phyloP scores from a whole-genome alignment of 805 yeast genomes.

The Saturnispora silvae region DNA sequence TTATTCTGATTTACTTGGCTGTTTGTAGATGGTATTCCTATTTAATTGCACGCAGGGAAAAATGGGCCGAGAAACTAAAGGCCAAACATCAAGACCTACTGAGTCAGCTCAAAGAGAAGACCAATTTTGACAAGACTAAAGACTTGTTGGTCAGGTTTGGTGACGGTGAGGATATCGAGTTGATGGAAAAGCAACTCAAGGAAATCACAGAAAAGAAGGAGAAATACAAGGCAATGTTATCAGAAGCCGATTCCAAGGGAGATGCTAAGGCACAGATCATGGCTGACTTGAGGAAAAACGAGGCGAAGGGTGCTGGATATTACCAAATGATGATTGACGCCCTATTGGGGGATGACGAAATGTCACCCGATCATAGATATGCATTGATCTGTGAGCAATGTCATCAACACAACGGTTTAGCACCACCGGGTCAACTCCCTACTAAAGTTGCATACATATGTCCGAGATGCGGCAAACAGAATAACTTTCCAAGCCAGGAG shows the following conservation, averaged over 20 bases:
- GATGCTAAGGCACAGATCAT: constrained; percentile 17
- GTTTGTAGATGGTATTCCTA: constrained; percentile 14
- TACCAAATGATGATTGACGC: constrained; percentile 31
- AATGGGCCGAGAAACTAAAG: constrained; percentile 19
- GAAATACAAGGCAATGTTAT: constrained; percentile 27
- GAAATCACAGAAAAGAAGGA: constrained; percentile 31
- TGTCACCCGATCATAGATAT: constrained; percentile 45
- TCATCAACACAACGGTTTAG: constrained; percentile 65
- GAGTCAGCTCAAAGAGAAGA: constrained; percentile 32
- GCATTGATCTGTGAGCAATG: constrained; percentile 69
- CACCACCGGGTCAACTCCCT: constrained; percentile 58
- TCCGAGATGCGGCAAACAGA: constrained; percentile 42
- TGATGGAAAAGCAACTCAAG: constrained; percentile 32
- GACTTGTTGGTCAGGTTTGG: constrained; percentile 57
- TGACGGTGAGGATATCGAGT: constrained; percentile 38
- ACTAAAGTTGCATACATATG: constrained; percentile 45
- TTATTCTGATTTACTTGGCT: constrained; percentile 9
- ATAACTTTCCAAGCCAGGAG: no score
- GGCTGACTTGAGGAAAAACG: constrained; percentile 10
- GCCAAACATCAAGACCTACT: constrained; percentile 29
- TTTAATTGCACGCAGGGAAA: constrained; percentile 17
- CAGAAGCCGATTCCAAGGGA: constrained; percentile 24
- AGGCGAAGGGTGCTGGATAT: constrained; percentile 10
- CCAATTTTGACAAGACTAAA: constrained; percentile 68
- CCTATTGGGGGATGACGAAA: constrained; percentile 54